A percentile compares a stretch with the other conserved stretches of the same genome.
These are phyloP conservation scores for Colletotrichum sp. DNA, from an alignment of 2,329 filamentous ascomycete species.

Conservation along the genomic window DNA sequence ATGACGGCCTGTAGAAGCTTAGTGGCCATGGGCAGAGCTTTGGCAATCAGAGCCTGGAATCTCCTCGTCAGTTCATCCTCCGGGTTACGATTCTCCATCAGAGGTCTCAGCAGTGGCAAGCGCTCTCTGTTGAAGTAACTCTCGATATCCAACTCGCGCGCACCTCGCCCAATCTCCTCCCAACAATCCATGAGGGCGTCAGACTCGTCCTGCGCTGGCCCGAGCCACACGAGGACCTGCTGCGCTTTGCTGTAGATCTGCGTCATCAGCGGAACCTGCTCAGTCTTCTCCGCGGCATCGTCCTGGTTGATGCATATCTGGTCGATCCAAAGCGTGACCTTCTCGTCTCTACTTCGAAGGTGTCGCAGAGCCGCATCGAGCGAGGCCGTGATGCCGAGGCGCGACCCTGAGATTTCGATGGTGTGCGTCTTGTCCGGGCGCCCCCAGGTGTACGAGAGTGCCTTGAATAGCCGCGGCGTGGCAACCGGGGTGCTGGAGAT, in stretches of 20 bases:
- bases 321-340: constrained; percentile 39
- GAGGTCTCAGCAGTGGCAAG: not conserved
- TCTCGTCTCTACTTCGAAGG: not conserved
- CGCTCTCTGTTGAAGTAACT: constrained; percentile 1
- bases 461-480: constrained; percentile 22
- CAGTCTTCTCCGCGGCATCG: constrained; percentile 36
- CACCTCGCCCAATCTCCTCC: constrained; percentile 28
- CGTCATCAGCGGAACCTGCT: constrained; percentile 44
- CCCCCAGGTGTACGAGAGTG: constrained; percentile 31
- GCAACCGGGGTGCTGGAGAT: not conserved
- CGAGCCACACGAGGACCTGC: constrained; percentile 40
- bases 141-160: constrained; percentile 25
- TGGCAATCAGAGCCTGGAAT: not conserved
- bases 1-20: not conserved
- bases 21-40: not conserved
- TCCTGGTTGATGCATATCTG: constrained; percentile 46
- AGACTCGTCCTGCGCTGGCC: constrained; percentile 19
- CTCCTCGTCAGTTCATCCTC: constrained; percentile 24
- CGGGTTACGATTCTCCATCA: not conserved
- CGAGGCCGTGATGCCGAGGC: constrained; percentile 11
- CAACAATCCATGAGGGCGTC: constrained; percentile 19
- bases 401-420: not conserved
- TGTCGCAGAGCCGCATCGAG: constrained; percentile 15
- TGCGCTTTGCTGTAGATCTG: constrained; percentile 37
- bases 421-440: not conserved